Evolutionary conservation across 257 asterid species (phyloP).

Genomic region (Lycium barbarum): DNA sequence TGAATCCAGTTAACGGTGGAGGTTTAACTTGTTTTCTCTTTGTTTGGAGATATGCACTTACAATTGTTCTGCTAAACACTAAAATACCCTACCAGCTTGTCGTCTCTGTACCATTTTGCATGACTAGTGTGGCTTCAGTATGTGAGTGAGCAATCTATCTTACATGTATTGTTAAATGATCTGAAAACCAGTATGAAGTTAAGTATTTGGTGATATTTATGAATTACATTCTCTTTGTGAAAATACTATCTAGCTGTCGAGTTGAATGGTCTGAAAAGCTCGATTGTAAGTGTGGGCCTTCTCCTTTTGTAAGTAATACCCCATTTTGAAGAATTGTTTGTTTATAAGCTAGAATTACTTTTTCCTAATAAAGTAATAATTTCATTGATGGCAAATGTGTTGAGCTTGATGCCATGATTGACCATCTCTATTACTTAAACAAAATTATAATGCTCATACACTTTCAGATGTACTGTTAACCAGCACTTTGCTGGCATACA

Average conservation of each 20-base stretch:
- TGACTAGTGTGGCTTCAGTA: constrained; percentile 21
- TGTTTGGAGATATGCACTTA: constrained; percentile 33
- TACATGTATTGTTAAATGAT: neutral
- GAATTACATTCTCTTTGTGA: neutral
- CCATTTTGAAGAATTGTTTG: neutral
- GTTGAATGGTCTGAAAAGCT: neutral
- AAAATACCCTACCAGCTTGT: constrained; percentile 21
- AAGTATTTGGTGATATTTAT: neutral
- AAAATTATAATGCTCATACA: neutral
- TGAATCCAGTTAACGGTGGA: constrained; percentile 19
- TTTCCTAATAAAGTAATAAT: neutral
- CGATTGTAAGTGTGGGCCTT: neutral
- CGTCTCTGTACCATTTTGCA: constrained; percentile 29
- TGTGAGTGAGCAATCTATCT: constrained; percentile 3
- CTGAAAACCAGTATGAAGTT: neutral
- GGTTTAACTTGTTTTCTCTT: constrained; percentile 28
- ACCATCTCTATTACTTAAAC: neutral
- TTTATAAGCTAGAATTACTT: neutral
- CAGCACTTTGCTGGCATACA: neutral
- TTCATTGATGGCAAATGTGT: neutral
- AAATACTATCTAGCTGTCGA: neutral
- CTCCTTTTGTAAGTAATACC: neutral
- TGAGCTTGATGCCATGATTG: neutral
- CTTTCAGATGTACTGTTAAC: neutral
- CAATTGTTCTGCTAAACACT: constrained; percentile 30